phyloP scores from a whole-genome alignment of 768 basidiomycete genomes.

The Kwoniella mangroviensis region DNA sequence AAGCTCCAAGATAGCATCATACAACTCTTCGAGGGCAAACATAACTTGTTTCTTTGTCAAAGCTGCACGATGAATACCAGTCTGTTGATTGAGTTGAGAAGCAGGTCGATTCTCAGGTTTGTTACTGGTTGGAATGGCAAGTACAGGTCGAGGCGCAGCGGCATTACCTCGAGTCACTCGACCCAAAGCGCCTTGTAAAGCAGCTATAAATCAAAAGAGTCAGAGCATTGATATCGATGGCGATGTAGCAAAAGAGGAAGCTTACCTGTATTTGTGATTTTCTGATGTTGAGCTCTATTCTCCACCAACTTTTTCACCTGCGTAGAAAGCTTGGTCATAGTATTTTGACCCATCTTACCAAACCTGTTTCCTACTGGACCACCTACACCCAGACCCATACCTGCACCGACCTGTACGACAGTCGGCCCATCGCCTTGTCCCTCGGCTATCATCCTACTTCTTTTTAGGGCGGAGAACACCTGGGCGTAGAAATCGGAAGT shows the following conservation, averaged over 20 bases:
- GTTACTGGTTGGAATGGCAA: slow-evolving; percentile 74
- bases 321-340: slow-evolving; percentile 59
- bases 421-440: slow-evolving; percentile 63
- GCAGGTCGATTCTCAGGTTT: slow-evolving; percentile 53
- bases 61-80: slow-evolving; percentile 47
- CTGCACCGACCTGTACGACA: slow-evolving; percentile 79
- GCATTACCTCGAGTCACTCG: slow-evolving; percentile 93
- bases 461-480: slow-evolving; percentile 83
- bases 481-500: slow-evolving; percentile 98
- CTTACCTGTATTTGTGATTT: slow-evolving; percentile 37
- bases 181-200: slow-evolving; percentile 87
- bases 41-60: slow-evolving; percentile 79
- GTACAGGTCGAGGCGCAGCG: slow-evolving; percentile 91
- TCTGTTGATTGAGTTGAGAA: slow-evolving; percentile 47
- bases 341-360: slow-evolving; percentile 48
- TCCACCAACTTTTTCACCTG: slow-evolving; percentile 97
- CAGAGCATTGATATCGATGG: too few relatives aligned
- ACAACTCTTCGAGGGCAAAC: slow-evolving; percentile 77
- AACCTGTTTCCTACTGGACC: slow-evolving; percentile 41
- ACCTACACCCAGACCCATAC: slow-evolving; percentile 82
- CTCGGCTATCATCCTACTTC: slow-evolving; percentile 68
- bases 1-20: slow-evolving; percentile 78
- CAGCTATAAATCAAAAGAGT: slow-evolving; percentile 32
- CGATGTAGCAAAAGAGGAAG: neutral
- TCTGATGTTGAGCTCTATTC: slow-evolving; percentile 64